Conservation (phyloP, 768 basidiomycete genomes). For the Austroboletus eburneus region DNA sequence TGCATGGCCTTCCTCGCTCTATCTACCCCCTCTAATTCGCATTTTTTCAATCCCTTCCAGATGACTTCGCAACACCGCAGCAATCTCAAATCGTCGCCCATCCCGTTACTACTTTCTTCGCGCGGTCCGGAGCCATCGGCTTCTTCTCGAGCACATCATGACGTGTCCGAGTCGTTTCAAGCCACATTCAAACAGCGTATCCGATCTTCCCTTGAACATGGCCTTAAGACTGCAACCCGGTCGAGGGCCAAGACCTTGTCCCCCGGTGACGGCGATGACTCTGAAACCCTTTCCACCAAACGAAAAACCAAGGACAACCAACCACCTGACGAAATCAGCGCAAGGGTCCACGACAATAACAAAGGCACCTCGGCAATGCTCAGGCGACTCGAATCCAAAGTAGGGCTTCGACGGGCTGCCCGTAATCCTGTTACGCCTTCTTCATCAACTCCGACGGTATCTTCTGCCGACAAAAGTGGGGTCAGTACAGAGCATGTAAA, state of each 20-base stretch:
- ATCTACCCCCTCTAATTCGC: conserved; percentile 34
- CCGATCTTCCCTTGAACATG: conserved; percentile 64
- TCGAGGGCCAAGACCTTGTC: conserved; percentile 42
- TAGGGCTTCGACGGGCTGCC: conserved; percentile 44
- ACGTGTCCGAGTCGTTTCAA: conserved; percentile 38
- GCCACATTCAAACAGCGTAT: conserved; percentile 57
- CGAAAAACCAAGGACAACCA: conserved; percentile 40
- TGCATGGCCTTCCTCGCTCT: conserved; percentile 46
- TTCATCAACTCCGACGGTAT: conserved; percentile 38
- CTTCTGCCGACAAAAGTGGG: conserved; percentile 22
- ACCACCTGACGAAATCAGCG: conserved; percentile 28
- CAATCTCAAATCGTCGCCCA: conserved; percentile 31
- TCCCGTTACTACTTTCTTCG: conserved; percentile 39
- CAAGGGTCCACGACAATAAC: conserved; percentile 32
- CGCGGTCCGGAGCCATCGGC: conserved; percentile 36
- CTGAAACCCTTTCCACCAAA: conserved; percentile 42
- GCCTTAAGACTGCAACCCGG: conserved; percentile 58
- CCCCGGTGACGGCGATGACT: conserved; percentile 42
- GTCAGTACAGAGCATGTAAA: conserved; percentile 27
- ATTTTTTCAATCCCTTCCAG: conserved; percentile 42
- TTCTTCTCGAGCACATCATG: conserved; percentile 28
- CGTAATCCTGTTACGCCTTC: conserved; percentile 38
- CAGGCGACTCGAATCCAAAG: conserved; percentile 45
- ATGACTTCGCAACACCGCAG: conserved; percentile 42
- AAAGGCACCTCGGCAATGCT: conserved; percentile 46